A percentile compares a stretch with the other conserved stretches of the same genome.
phyloP scores from a whole-genome alignment of 2,329 filamentous ascomycete genomes.

The Claviceps spartinae region DNA sequence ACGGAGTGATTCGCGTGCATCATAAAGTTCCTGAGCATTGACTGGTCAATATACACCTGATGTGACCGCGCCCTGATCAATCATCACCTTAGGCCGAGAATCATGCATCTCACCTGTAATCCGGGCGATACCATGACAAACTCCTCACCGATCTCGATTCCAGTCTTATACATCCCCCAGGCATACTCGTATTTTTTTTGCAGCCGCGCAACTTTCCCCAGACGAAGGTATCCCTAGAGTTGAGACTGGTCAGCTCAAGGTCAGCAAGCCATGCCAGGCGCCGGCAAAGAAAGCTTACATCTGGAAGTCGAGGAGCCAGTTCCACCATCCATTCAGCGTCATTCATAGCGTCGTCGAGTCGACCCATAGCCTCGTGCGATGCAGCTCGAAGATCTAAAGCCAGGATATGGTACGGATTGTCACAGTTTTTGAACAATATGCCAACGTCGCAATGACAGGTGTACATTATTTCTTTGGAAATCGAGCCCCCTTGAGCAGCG shows the following conservation, averaged over 20 bases:
- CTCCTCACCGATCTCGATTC: conserved; percentile 20
- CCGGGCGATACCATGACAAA: conserved; percentile 16
- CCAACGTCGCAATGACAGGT: conserved; percentile 22
- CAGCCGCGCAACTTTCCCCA: conserved; percentile 26
- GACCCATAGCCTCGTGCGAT: conserved; percentile 24
- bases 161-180: conserved; percentile 26
- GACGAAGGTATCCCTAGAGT: conserved; percentile 26
- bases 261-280: too few species aligned
- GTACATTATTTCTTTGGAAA: conserved; percentile 26
- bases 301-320: conserved; percentile 25
- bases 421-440: conserved; percentile 18
- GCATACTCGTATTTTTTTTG: conserved; percentile 25
- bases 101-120: conserved; percentile 16
- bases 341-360: conserved; percentile 23
- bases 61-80: too few species aligned
- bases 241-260: not conserved
- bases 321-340: conserved; percentile 31
- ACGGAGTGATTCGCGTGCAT: conserved; percentile 22
- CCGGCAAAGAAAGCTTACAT: conserved; percentile 16
- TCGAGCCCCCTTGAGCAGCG: conserved; percentile 18
- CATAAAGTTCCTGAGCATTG: conserved; percentile 14
- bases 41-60: not conserved
- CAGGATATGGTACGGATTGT: conserved; percentile 23
- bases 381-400: conserved; percentile 29
- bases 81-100: not conserved